Evolutionary conservation across 306 rosid species (phyloP).

Genomic region (Heteromeles arbutifolia): DNA sequence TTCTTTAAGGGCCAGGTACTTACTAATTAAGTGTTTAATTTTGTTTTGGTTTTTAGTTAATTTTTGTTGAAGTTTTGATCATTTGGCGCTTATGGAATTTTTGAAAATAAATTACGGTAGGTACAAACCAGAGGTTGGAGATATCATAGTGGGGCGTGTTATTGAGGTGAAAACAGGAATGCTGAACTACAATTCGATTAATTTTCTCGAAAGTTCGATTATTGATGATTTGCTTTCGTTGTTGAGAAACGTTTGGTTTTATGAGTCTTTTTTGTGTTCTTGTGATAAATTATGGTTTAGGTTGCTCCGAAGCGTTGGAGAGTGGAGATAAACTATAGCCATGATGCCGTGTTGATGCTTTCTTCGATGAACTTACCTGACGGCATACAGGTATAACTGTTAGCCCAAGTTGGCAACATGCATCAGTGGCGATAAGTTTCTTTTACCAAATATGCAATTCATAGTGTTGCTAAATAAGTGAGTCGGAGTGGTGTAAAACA

Average conservation of each 20-base stretch:
- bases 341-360: conserved; percentile 83
- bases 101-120: conserved; percentile 17
- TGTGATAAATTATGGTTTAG: conserved; percentile 23
- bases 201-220: background rate
- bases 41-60: background rate
- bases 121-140: conserved; percentile 96
- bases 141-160: conserved; percentile 79
- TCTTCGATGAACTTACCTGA: conserved; percentile 93
- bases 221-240: background rate
- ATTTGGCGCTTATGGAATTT: background rate
- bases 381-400: conserved; percentile 72
- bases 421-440: background rate
- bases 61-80: too few species aligned
- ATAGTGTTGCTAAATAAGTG: background rate
- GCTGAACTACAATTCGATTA: background rate
- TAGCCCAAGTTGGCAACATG: background rate
- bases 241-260: background rate
- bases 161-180: conserved; percentile 46
- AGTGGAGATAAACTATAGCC: conserved; percentile 76
- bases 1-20: conserved; percentile 59
- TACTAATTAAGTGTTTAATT: background rate
- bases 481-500: background rate
- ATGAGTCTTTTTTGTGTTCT: background rate
- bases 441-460: background rate
- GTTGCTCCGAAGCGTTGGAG: conserved; percentile 91